Conservation (phyloP, 805 yeast species). For the Sugiyamaella floridensis region DNA sequence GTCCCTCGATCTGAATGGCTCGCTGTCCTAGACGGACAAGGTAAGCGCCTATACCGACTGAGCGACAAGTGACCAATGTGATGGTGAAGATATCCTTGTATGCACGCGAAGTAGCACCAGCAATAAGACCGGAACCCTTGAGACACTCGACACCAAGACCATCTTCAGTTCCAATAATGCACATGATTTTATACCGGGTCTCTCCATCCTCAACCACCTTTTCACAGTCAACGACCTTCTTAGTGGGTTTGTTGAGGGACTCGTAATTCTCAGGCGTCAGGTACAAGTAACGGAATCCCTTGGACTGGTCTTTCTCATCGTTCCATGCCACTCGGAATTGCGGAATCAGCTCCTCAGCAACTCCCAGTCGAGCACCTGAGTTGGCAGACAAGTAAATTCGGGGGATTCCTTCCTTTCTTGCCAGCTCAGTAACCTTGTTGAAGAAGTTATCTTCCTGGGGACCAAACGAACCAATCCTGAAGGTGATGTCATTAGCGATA, state of each 20-base stretch:
- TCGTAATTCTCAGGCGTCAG: slow-evolving; percentile 62
- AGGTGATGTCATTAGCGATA: slow-evolving; percentile 96
- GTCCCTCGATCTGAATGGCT: slow-evolving; percentile 98
- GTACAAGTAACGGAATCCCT: slow-evolving; percentile 88
- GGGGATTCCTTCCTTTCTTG: slow-evolving; percentile 88
- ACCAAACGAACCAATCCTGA: slow-evolving; percentile 97
- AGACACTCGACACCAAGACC: slow-evolving; percentile 98
- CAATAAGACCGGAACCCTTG: slow-evolving; percentile 96
- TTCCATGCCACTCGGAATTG: slow-evolving; percentile 90
- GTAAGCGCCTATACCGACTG: slow-evolving; percentile 99
- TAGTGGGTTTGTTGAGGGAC: slow-evolving; percentile 34
- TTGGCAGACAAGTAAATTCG: slow-evolving; percentile 94
- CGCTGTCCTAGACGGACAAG: slow-evolving; percentile 97
- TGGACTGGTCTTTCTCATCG: slow-evolving; percentile 60
- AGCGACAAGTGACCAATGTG: slow-evolving; percentile 98
- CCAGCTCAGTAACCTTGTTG: slow-evolving; percentile 85
- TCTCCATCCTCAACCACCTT: slow-evolving; percentile 78
- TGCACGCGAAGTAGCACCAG: slow-evolving; percentile 97
- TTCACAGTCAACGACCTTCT: slow-evolving; percentile 62
- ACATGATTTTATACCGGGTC: slow-evolving; percentile 69
- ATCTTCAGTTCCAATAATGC: slow-evolving; percentile 89
- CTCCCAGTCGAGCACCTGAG: slow-evolving; percentile 98
- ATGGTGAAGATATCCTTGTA: slow-evolving; percentile 96
- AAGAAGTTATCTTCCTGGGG: slow-evolving; percentile 92
- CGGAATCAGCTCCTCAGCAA: slow-evolving; percentile 93